Conservation (phyloP, 495 filamentous ascomycete species). For the Talaromyces borbonicus region DNA sequence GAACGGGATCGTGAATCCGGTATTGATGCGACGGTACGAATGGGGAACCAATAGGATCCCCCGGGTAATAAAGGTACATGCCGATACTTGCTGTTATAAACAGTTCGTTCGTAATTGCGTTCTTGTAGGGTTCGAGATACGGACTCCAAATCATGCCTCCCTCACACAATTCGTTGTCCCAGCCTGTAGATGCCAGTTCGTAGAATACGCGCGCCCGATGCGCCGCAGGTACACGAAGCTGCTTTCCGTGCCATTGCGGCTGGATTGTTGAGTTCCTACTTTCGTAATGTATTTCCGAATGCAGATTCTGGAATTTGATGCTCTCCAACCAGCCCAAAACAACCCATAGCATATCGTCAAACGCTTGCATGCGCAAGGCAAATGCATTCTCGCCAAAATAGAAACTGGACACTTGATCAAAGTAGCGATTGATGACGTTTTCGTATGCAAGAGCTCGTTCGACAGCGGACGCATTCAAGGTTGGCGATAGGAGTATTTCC, state of each 20-base stretch:
- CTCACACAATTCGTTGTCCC: slow-evolving; percentile 72
- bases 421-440: slow-evolving; percentile 74
- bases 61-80: slow-evolving; percentile 90
- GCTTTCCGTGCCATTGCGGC: slow-evolving; percentile 57
- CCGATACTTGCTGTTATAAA: slow-evolving; percentile 72
- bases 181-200: slow-evolving; percentile 66
- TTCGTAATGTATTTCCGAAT: slow-evolving; percentile 51
- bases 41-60: slow-evolving; percentile 62
- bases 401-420: slow-evolving; percentile 61
- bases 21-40: slow-evolving; percentile 30
- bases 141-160: slow-evolving; percentile 96
- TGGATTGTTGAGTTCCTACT: slow-evolving; percentile 8
- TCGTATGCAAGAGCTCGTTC: slow-evolving; percentile 43
- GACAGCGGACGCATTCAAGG: slow-evolving; percentile 4
- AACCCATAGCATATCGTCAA: slow-evolving; percentile 96
- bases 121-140: slow-evolving; percentile 77
- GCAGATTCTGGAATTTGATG: slow-evolving; percentile 61
- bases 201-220: slow-evolving; percentile 87
- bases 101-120: slow-evolving; percentile 93
- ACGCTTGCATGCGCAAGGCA: slow-evolving; percentile 67
- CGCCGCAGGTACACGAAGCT: slow-evolving; percentile 71
- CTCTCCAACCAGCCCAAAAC: slow-evolving; percentile 85
- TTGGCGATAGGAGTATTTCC: slow-evolving; percentile 11
- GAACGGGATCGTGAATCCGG: slow-evolving; percentile 48
- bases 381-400: slow-evolving; percentile 85